Conservation (phyloP, 352 stramenopile genomes). For the Peronospora farinosa region DNA sequence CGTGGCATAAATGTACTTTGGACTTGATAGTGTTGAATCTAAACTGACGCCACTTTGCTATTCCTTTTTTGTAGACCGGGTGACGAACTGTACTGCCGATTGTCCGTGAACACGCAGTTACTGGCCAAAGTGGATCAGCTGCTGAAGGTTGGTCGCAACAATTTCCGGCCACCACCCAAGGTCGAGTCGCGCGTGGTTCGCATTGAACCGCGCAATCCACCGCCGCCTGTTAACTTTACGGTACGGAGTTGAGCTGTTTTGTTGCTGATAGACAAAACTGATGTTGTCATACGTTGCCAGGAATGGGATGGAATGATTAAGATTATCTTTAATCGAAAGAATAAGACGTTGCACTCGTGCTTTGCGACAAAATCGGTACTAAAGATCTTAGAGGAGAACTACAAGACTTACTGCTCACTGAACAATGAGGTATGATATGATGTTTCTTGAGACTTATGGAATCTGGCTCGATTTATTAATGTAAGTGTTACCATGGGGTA, state of each 20-base stretch:
- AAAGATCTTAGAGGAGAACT: slow-evolving; percentile 94
- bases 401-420: slow-evolving; percentile 91
- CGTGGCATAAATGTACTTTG: neutral
- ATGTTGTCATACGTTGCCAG: slow-evolving; percentile 16
- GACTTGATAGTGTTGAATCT: neutral
- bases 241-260: slow-evolving; percentile 16
- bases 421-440: slow-evolving; percentile 67
- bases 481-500: neutral
- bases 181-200: slow-evolving; percentile 94
- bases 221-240: slow-evolving; percentile 98
- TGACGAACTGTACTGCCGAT: slow-evolving; percentile 96
- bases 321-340: slow-evolving; percentile 99
- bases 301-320: slow-evolving; percentile 99
- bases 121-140: slow-evolving; percentile 98
- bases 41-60: slow-evolving; percentile 7
- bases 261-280: slow-evolving; percentile 2
- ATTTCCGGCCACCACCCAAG: slow-evolving; percentile 97
- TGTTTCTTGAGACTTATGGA: neutral
- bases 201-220: slow-evolving; percentile 97
- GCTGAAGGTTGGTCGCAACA: slow-evolving; percentile 98
- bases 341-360: slow-evolving; percentile 96
- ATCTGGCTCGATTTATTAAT: neutral
- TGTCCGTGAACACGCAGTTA: slow-evolving; percentile 98
- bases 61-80: slow-evolving; percentile 74
- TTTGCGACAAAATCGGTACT: slow-evolving; percentile 96